Conservation (phyloP, 2,329 filamentous ascomycete species). For the Sclerotinia spermophila region DNA sequence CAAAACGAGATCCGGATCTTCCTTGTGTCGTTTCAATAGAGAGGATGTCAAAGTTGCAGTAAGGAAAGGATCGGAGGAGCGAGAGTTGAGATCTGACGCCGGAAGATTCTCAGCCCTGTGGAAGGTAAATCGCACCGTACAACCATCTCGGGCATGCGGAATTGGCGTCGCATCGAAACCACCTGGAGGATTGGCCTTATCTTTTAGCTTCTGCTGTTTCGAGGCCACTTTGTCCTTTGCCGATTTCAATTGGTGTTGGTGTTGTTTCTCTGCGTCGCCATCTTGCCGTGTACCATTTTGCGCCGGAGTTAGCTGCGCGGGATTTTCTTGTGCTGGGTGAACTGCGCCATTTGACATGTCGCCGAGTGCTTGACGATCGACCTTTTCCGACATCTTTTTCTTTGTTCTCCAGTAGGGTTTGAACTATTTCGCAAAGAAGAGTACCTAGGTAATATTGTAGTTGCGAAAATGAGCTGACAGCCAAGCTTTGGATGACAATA, state of each 20-base stretch:
- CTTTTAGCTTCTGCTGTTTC: slow-evolving; percentile 35
- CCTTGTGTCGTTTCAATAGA: slow-evolving; percentile 74
- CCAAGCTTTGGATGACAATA: neutral
- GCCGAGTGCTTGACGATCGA: slow-evolving; percentile 1
- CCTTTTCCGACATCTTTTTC: slow-evolving; percentile 12
- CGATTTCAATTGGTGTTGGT: slow-evolving; percentile 5
- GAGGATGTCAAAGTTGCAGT: slow-evolving; percentile 66
- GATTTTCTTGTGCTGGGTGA: neutral
- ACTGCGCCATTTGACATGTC: neutral
- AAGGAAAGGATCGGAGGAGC: slow-evolving; percentile 81
- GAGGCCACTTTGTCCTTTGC: slow-evolving; percentile 35
- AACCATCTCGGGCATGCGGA: slow-evolving; percentile 70
- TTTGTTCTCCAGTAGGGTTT: neutral
- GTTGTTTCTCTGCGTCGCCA: slow-evolving; percentile 12
- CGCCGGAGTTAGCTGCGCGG: neutral
- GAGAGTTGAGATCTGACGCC: slow-evolving; percentile 70
- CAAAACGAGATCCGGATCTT: slow-evolving; percentile 71
- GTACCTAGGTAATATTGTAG: neutral
- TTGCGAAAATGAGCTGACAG: neutral
- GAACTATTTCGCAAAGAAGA: neutral
- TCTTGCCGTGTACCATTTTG: neutral
- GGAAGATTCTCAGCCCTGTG: slow-evolving; percentile 78
- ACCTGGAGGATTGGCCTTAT: slow-evolving; percentile 45
- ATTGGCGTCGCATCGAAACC: slow-evolving; percentile 79
- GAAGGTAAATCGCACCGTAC: slow-evolving; percentile 81